phyloP scores from a whole-genome alignment of 78 protist genomes.

The Emiliania huxleyi region DNA sequence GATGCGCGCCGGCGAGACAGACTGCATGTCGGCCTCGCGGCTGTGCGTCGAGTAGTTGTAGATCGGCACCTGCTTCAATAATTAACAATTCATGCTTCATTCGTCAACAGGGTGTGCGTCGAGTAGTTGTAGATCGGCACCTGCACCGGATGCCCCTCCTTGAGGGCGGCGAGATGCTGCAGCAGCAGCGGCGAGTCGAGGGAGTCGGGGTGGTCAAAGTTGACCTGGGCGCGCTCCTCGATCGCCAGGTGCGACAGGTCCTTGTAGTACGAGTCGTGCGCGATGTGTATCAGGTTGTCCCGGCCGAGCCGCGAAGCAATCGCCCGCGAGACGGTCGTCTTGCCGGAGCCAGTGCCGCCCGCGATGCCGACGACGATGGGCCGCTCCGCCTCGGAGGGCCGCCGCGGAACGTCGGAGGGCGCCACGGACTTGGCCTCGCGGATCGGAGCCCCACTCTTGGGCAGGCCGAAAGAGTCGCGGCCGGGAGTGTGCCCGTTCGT shows the following conservation, averaged over 20 bases:
- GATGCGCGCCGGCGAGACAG: background rate
- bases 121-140: background rate
- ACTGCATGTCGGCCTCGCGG: no score
- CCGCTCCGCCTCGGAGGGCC: no score
- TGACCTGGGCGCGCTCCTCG: background rate
- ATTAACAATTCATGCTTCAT: no score
- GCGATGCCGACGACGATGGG: background rate
- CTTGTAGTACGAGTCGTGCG: slow-evolving; percentile 1
- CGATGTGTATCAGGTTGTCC: background rate
- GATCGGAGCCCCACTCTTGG: no score
- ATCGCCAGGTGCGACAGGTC: background rate
- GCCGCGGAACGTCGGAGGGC: no score
- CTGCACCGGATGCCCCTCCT: background rate
- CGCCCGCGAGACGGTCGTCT: background rate
- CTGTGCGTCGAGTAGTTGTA: no score
- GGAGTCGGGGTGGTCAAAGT: background rate
- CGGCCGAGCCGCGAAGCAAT: background rate
- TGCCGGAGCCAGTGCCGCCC: slow-evolving; percentile 7
- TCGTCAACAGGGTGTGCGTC: background rate
- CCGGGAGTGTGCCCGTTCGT: no score
- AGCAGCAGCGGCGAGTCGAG: background rate
- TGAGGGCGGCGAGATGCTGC: background rate
- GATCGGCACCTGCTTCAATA: no score
- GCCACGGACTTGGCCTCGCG: no score
- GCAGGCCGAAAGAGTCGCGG: no score